phyloP scores from a whole-genome alignment of 768 basidiomycete genomes.

The Leccinum obscurum region DNA sequence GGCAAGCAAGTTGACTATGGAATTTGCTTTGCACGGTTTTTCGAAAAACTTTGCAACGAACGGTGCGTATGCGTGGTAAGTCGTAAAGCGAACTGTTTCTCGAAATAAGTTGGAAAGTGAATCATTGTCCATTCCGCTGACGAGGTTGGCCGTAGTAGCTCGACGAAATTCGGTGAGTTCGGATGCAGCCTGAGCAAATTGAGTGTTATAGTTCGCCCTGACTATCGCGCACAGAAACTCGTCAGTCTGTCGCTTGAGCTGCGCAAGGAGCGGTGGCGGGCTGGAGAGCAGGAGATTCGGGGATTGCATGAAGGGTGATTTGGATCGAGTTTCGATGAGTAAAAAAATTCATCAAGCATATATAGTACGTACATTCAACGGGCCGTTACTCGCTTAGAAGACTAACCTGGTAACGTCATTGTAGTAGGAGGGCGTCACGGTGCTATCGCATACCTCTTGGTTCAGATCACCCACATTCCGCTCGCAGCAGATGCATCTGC shows the following conservation, averaged over 20 bases:
- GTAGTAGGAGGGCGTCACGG: no score
- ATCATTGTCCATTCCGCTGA: background rate
- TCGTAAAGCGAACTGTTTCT: background rate
- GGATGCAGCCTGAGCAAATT: background rate
- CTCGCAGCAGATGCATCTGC: no score
- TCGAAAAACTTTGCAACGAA: background rate
- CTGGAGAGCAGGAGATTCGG: background rate
- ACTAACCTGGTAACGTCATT: no score
- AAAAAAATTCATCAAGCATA: no score
- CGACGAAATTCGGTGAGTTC: no score
- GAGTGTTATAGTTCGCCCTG: background rate
- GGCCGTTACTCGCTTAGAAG: no score
- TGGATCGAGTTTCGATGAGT: background rate
- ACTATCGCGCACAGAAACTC: background rate
- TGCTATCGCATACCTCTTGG: no score
- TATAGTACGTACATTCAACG: no score
- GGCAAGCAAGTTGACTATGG: no score
- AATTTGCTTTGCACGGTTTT: background rate
- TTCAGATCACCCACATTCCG: no score
- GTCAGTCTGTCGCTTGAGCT: background rate
- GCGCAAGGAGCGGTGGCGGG: background rate
- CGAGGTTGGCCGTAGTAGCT: background rate
- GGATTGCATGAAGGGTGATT: background rate
- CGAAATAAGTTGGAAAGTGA: background rate
- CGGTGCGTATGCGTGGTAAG: background rate